A percentile compares a stretch with the other conserved stretches of the same genome.
phyloP scores from a whole-genome alignment of 345 rosid genomes.

The Barbarea vulgaris region DNA sequence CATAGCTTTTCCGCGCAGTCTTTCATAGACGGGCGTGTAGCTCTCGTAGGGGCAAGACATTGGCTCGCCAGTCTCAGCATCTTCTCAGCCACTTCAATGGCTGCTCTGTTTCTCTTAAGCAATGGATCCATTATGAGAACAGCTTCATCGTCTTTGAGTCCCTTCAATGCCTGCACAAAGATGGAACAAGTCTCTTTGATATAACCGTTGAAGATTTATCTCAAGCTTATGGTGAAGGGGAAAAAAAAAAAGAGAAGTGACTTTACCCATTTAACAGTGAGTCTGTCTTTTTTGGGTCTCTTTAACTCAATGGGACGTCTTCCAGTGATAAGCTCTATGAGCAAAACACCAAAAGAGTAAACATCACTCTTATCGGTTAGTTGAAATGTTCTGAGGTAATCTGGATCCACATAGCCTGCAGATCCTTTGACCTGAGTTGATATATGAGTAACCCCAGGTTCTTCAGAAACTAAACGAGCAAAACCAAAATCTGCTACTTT shows the following conservation, averaged over 20 bases:
- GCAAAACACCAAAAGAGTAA: slow-evolving; percentile 84
- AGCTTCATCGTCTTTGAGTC: slow-evolving; percentile 57
- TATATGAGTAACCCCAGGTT: slow-evolving; percentile 63
- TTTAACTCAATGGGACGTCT: slow-evolving; percentile 71
- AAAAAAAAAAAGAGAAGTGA: background rate
- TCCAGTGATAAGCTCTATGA: slow-evolving; percentile 74
- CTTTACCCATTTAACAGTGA: slow-evolving; percentile 75
- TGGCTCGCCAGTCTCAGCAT: slow-evolving; percentile 65
- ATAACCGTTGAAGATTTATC: background rate
- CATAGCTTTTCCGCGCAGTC: slow-evolving; percentile 70
- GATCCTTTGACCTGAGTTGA: slow-evolving; percentile 88
- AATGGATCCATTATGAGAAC: slow-evolving; percentile 77
- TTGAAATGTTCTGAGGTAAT: slow-evolving; percentile 74
- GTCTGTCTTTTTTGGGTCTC: slow-evolving; percentile 50
- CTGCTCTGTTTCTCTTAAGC: slow-evolving; percentile 65
- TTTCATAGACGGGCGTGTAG: slow-evolving; percentile 78
- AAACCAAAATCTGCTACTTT: slow-evolving; percentile 94
- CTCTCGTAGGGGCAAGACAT: slow-evolving; percentile 61
- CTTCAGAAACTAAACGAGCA: slow-evolving; percentile 65
- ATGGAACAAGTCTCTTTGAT: background rate
- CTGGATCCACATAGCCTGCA: slow-evolving; percentile 81
- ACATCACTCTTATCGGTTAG: slow-evolving; percentile 86
- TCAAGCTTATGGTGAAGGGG: background rate
- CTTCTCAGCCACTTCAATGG: slow-evolving; percentile 57
- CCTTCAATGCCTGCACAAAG: slow-evolving; percentile 70